Base-by-base conservation (phyloP, 768 basidiomycete species). In the Phlebiopsis flavidoalba region DNA sequence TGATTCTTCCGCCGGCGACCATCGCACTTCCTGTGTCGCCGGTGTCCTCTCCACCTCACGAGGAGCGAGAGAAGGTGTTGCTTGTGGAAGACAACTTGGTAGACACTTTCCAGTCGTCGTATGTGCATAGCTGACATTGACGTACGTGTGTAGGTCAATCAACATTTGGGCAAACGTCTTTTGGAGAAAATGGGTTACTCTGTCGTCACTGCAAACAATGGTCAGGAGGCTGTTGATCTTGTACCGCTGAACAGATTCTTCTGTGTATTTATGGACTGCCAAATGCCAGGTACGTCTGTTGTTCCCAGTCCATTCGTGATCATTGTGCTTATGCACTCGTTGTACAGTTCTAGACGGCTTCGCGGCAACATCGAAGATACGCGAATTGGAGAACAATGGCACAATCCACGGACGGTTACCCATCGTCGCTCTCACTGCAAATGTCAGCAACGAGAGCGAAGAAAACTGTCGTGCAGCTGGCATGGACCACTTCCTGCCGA, bases 401-500 rank as follows among this genome's bases (percentile, higher is more conserved):
- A 59, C 59, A 21, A 48, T 71, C 5, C 58, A 64, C 11, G 65
- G 64, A 46, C 65, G 60, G 21, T 45, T 69, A 60, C 70, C 68
- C 12, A 65, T 71, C 63, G 62, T 71, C 50, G 70, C 70, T 0
- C 65, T 71, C 19, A 71, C 70, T 10, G 70, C 70, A 33, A 71
- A 71, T 36, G 70, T 71, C 26, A 71, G 67, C 47, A 50, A 60
- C 11, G 70, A 69, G 59, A 69, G 68, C 50, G 68, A 71, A 57
- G 63, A 54, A 19, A 65, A 65, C 52, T 71, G 70, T 56, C 63
- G 62, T 37, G 61, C 64, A 7, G 67, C 68, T 2, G 70, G 70
- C 8, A 71, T 71, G 70, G 68, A 71, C 46, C 64, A 65, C 49
- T 71, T 71, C 57, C 45, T 71, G 53, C 68, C 70, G 1, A 71